Conservation (phyloP, 495 filamentous ascomycete genomes). For the Amniculicola lignicola region DNA sequence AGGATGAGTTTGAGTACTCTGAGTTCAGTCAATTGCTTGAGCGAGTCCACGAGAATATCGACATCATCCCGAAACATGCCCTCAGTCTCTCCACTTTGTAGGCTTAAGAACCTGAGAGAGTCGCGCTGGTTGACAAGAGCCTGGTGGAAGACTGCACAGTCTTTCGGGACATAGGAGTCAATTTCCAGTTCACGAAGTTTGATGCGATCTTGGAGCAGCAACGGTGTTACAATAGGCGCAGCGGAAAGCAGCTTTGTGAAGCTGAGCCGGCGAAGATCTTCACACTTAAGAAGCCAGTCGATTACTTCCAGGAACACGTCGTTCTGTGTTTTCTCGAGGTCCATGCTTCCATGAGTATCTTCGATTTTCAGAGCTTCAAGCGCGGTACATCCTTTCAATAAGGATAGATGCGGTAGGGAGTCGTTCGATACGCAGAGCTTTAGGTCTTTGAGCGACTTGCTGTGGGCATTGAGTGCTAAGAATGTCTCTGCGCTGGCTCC, state of each 20-base stretch:
- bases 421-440: conserved; percentile 52
- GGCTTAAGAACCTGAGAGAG: conserved; percentile 46
- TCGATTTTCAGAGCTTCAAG: conserved; percentile 54
- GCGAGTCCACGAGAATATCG: conserved; percentile 48
- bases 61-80: conserved; percentile 47
- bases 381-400: conserved; percentile 51
- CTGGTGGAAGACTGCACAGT: conserved; percentile 50
- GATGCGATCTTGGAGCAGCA: conserved; percentile 53
- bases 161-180: conserved; percentile 47
- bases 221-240: conserved; percentile 51
- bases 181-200: conserved; percentile 50
- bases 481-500: conserved; percentile 55
- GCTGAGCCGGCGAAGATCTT: conserved; percentile 49
- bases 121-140: conserved; percentile 49
- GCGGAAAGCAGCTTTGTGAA: conserved; percentile 52
- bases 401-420: conserved; percentile 48
- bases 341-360: conserved; percentile 34
- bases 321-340: conserved; percentile 48
- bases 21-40: conserved; percentile 49
- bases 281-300: conserved; percentile 56
- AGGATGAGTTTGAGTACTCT: conserved; percentile 52
- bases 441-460: conserved; percentile 54
- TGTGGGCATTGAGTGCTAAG: conserved; percentile 56
- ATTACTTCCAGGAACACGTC: conserved; percentile 52
- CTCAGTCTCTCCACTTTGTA: conserved; percentile 54